A percentile compares a stretch with the other conserved stretches of the same genome.
Evolutionary conservation across 805 yeast genomes (phyloP).

Genomic region (Cyberlindnera maclurae): DNA sequence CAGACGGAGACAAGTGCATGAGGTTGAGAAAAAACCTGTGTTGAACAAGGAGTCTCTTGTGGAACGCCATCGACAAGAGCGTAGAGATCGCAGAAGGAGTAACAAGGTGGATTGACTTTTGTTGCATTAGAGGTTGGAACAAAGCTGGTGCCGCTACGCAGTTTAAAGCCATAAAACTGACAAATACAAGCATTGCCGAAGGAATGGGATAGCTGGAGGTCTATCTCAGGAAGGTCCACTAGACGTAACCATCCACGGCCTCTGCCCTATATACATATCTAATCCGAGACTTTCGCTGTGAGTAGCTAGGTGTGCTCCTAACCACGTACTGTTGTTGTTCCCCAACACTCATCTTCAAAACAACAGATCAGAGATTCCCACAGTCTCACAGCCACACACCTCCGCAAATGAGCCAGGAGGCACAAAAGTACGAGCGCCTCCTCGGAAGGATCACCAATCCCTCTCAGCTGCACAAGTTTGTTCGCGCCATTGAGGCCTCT

Average conservation of each 20-base stretch:
- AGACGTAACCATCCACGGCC: no score
- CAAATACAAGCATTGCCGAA: neutral
- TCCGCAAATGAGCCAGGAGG: conserved; percentile 2
- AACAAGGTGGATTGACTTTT: neutral
- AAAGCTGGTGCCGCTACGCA: no score
- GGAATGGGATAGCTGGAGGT: no score
- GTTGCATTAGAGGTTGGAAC: no score
- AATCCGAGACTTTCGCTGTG: no score
- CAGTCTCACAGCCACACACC: neutral
- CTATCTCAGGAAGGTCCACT: no score
- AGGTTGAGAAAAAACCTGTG: conserved; percentile 10
- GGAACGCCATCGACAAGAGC: conserved; percentile 33
- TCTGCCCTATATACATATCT: no score
- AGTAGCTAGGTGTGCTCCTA: no score
- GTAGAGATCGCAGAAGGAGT: conserved; percentile 32
- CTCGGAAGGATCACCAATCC: conserved; percentile 18
- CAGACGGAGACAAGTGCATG: conserved; percentile 35
- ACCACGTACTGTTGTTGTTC: no score
- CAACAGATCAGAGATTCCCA: no score
- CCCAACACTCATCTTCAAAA: no score
- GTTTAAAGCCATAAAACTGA: neutral
- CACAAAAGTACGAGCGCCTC: conserved; percentile 16
- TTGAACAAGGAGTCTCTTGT: conserved; percentile 25
- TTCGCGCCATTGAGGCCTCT: conserved; percentile 19
- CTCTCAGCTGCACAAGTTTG: conserved; percentile 20